Conservation (phyloP, 495 filamentous ascomycete species). For the Penicillium mononematosum region DNA sequence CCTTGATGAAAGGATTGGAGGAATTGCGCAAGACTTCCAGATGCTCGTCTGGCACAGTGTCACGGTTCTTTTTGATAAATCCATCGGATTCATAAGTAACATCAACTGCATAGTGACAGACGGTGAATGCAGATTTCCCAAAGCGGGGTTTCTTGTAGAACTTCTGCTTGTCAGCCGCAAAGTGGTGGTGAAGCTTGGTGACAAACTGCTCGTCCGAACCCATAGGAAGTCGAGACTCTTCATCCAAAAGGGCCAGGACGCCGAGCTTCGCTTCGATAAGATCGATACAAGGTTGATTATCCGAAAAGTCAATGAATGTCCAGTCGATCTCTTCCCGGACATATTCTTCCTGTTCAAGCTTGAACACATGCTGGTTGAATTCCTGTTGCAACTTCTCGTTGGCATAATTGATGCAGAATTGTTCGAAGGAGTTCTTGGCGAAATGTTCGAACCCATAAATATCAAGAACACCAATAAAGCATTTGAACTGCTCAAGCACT, state of each 20-base stretch:
- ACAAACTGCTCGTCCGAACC: constrained; percentile 97
- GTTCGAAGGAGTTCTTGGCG: constrained; percentile 99
- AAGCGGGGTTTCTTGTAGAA: constrained; percentile 99
- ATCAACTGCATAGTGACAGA: constrained; percentile 98
- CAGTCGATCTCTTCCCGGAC: constrained; percentile 95
- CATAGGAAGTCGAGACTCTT: constrained; percentile 95
- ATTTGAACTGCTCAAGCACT: constrained; percentile 73
- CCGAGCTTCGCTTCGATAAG: constrained; percentile 96
- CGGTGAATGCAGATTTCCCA: constrained; percentile 95
- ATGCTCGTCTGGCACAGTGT: constrained; percentile 98
- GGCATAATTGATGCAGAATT: constrained; percentile 99
- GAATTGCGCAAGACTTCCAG: constrained; percentile 86
- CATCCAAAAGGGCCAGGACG: constrained; percentile 87
- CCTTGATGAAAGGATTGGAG: constrained; percentile 78
- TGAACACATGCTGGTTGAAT: constrained; percentile 99
- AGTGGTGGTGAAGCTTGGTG: constrained; percentile 95
- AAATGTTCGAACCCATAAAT: constrained; percentile 99
- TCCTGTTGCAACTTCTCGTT: constrained; percentile 99
- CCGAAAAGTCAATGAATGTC: constrained; percentile 99
- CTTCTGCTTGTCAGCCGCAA: constrained; percentile 84
- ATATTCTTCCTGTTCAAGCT: constrained; percentile 98
- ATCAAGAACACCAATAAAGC: constrained; percentile 99
- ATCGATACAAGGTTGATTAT: constrained; percentile 99
- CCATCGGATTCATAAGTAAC: constrained; percentile 99
- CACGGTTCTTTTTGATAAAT: constrained; percentile 99